Evolutionary conservation across 2,329 filamentous ascomycete genomes (phyloP), one percentile per base, ranked within the genome.

Genomic region (Chrysosphaeria jannelii): DNA sequence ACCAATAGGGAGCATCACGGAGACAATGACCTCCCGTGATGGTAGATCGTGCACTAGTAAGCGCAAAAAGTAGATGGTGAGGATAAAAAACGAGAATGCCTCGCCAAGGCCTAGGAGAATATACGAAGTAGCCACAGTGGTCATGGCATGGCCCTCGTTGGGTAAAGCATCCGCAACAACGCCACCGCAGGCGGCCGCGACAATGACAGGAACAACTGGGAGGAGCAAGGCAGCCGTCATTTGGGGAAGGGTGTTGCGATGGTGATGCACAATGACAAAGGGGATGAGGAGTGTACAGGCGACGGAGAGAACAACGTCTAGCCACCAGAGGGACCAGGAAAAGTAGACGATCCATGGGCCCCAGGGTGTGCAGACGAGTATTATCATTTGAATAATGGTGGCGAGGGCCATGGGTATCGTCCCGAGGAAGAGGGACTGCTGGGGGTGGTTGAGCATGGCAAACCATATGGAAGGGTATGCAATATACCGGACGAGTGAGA

Each of bases 21-120:
- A 62, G 1, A 67, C 59, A 10, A 67, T 57, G 21, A 63, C 57
- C 35, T 70, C 67, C 23, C 56, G 50, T 2, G 63, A 55, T 0
- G 66, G 66, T 9, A 72, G 48, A 19, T 62, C 60, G 39, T 72
- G 57, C 3, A 72, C 39, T 4, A 58, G 61, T 7, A 75, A 47
- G 8, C 67, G 60, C 28, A 67, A 59, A 35, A 69, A 70, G 40
- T 74, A 75, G 18, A 74, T 53, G 8, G 58, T 59, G 13, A 72
- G 43, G 11, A 70, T 53, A 20, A 53, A 50, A 39, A 64, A 53
- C 2, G 64, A 57, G 23, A 74, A 47, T 16, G 39, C 39, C 32
- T 44, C 50, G 4, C 63, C 60, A 27, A 61, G 57, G 1, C 66
- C 66, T 63, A 62, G 72, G 31, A 74, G 53, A 10, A 71, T 45